Base-by-base conservation (phyloP, 2,329 filamentous ascomycete genomes). In the Epichloe brachyelytri region DNA sequence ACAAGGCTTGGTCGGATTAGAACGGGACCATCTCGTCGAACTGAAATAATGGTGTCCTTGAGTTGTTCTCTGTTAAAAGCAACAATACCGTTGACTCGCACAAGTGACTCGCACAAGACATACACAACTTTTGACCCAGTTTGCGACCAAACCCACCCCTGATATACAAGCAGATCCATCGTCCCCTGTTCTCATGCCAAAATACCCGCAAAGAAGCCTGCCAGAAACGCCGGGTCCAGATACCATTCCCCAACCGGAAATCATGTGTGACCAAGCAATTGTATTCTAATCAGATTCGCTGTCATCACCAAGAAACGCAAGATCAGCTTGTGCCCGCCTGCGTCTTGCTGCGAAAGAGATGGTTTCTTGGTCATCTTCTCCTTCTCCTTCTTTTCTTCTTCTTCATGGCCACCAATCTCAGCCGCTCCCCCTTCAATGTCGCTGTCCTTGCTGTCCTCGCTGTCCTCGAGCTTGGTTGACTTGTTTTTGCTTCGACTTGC, bases 1-100 rank as follows among this genome's bases (percentile, higher is more conserved):
- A 95, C 71, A 82, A 81, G 62, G 87, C 81, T 0, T 97, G 91
- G 91, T 80, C 83, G 65, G 82, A 80, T 56, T 81, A 69, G 46
- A 4, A 11, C 15, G 22, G 46, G 22, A 19, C 22, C 20, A 11
- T 26, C 33, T 17, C 34, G 17, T 36, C 30, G 17, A 33, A 33
- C 12, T 4, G 14, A 12, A 30, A 22, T n/a, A 6, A 37, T 19
- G 33, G 33, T 49, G 7, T 8, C 26, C 15, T 36, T 43, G 33
- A 43, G 8, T 26, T 49, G n/a, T 5, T 43, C 4, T 26, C 10
- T 26, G 39, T 17, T 7, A 19, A 39, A 12, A 2, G 36, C 14
- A 15, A 36, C n/a, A 22, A 15, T 17, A 12, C 12, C 17, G 7
- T 26, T 26, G 22, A 26, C 22, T 26, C 22, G 22, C 6, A 26